These are phyloP conservation scores for Ophiostoma ips DNA, from an alignment of 2,329 filamentous ascomycete genomes.

Conservation along the genomic window DNA sequence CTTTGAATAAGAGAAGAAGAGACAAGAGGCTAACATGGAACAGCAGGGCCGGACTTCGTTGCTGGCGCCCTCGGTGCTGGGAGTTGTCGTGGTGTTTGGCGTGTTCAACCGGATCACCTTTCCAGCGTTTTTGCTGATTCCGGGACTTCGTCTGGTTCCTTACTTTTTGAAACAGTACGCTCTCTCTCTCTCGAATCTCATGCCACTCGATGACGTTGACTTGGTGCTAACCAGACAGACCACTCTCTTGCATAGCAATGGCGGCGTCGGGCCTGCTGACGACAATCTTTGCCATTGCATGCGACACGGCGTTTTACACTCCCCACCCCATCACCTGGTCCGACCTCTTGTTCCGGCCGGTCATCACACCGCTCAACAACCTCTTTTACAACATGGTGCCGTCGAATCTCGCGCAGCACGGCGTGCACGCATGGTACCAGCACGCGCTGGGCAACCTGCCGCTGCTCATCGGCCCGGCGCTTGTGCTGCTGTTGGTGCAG, in stretches of 20 bases:
- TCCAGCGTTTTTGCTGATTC: slow-evolving; percentile 79
- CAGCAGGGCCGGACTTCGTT: slow-evolving; percentile 58
- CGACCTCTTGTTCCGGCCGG: slow-evolving; percentile 48
- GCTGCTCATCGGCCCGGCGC: slow-evolving; percentile 57
- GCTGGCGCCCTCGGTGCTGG: slow-evolving; percentile 62
- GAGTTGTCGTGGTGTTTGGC: slow-evolving; percentile 70
- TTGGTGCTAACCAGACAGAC: slow-evolving; percentile 28
- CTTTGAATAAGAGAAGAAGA: too few species aligned
- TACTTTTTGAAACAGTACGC: slow-evolving; percentile 72
- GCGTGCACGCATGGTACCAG: slow-evolving; percentile 66
- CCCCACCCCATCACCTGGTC: slow-evolving; percentile 48
- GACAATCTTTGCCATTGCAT: slow-evolving; percentile 55
- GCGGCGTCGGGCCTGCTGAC: slow-evolving; percentile 52
- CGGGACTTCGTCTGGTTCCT: slow-evolving; percentile 68
- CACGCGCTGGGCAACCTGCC: slow-evolving; percentile 59
- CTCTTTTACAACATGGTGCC: slow-evolving; percentile 58
- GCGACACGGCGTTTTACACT: slow-evolving; percentile 78
- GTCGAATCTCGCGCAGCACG: slow-evolving; percentile 60
- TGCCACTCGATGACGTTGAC: too few species aligned
- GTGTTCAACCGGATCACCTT: slow-evolving; percentile 97
- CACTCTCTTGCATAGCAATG: slow-evolving; percentile 48
- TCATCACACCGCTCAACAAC: slow-evolving; percentile 68
- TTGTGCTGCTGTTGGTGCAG: slow-evolving; percentile 42
- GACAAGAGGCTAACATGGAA: not conserved
- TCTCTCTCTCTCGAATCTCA: too few species aligned